Percentiles rank a stretch among this genome's conserved stretches.
Evolutionary conservation across 768 basidiomycete species (phyloP).

Genomic region (Suillus variegatus): DNA sequence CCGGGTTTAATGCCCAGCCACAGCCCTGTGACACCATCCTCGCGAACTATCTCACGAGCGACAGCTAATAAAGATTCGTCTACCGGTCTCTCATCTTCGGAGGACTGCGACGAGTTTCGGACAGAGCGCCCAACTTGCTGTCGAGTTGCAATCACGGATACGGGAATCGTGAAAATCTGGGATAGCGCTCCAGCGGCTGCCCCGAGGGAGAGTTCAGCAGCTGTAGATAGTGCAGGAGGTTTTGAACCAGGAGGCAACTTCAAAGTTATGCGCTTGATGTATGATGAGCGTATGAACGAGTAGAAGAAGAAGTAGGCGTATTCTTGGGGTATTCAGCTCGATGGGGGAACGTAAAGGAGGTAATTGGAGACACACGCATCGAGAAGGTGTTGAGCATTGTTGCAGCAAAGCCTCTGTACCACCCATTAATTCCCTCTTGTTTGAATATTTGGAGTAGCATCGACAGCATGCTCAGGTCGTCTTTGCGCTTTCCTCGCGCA

Average conservation of each 20-base stretch:
- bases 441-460: conserved; percentile 72
- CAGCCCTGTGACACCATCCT: conserved; percentile 84
- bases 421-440: conserved; percentile 79
- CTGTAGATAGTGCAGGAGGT: conserved; percentile 65
- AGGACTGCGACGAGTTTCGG: neutral
- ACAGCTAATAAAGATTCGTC: conserved; percentile 81
- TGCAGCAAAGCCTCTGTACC: conserved; percentile 91
- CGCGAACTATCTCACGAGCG: conserved; percentile 82
- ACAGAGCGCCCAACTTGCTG: conserved; percentile 79
- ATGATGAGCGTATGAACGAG: conserved; percentile 82
- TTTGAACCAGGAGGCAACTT: conserved; percentile 63
- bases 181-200: conserved; percentile 92
- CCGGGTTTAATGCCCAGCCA: conserved; percentile 95
- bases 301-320: conserved; percentile 99
- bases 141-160: conserved; percentile 94
- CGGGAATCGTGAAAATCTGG: conserved; percentile 98
- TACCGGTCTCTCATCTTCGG: conserved; percentile 12
- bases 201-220: conserved; percentile 82
- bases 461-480: conserved; percentile 55
- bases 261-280: conserved; percentile 68
- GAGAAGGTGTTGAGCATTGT: conserved; percentile 99
- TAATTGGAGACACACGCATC: conserved; percentile 67
- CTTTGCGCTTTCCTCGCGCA: conserved; percentile 52
- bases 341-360: neutral
- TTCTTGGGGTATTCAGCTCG: conserved; percentile 53